Evolutionary conservation across 2,329 filamentous ascomycete species (phyloP).

Genomic region (Aureobasidium sp.): DNA sequence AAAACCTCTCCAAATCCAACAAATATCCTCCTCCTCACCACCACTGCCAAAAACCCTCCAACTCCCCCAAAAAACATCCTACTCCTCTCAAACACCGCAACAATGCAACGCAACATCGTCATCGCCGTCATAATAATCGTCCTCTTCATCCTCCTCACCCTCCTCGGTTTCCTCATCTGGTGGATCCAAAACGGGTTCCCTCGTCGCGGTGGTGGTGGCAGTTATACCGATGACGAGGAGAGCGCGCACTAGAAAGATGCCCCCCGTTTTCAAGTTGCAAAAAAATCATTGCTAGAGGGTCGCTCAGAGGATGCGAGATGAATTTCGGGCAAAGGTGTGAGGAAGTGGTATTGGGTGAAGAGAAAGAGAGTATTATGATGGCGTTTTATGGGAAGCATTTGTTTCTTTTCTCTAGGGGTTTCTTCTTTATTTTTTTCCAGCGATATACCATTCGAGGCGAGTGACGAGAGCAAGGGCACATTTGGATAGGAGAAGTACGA

Average conservation of each 20-base stretch:
- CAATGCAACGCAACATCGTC: constrained; percentile 47
- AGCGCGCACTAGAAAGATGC: not conserved
- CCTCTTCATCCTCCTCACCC: constrained; percentile 44
- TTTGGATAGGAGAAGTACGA: no score
- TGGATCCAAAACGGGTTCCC: constrained; percentile 37
- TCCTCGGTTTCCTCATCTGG: constrained; percentile 45
- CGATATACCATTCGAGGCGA: not conserved
- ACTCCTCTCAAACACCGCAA: not conserved
- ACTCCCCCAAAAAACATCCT: not conserved
- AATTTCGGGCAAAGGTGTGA: not conserved
- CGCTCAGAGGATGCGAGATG: not conserved
- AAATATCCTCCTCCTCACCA: not conserved
- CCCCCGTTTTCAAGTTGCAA: no score
- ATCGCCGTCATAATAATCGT: constrained; percentile 48
- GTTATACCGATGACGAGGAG: constrained; percentile 26
- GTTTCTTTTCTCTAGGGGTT: not conserved
- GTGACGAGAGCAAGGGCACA: not conserved
- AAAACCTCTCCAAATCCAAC: not conserved
- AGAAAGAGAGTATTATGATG: not conserved
- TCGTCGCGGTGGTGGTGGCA: constrained; percentile 23
- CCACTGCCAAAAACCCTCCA: not conserved
- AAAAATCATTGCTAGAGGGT: no score
- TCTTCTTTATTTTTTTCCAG: not conserved
- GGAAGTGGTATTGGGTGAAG: no score
- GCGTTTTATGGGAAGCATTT: not conserved